These are phyloP conservation scores for Luffa acutangula DNA, from an alignment of 306 rosid species.

Conservation along the genomic window DNA sequence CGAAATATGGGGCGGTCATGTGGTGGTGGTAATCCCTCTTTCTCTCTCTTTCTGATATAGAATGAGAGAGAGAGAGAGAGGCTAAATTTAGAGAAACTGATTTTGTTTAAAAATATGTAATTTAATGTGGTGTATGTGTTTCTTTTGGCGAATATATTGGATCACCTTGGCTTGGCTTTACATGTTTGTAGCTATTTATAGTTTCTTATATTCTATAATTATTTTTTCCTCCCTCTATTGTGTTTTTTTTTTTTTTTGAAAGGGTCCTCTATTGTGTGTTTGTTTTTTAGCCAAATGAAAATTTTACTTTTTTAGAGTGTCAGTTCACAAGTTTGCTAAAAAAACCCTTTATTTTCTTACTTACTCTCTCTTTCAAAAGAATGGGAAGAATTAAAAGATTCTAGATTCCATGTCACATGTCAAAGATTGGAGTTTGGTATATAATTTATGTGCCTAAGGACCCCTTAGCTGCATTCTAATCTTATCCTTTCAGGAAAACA, in stretches of 20 bases:
- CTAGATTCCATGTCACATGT: not conserved
- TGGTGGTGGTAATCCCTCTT: not conserved
- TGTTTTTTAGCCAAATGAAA: not conserved
- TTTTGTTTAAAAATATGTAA: not conserved
- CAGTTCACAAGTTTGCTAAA: not conserved
- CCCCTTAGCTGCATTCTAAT: not conserved
- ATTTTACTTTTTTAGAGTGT: not conserved
- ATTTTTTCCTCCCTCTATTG: not conserved
- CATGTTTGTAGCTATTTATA: not conserved
- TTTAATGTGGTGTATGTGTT: not conserved
- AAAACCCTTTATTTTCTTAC: not conserved
- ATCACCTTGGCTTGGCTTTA: constrained; percentile 10
- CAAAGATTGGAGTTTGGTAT: not conserved
- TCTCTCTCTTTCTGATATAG: not conserved
- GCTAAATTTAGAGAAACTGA: not conserved
- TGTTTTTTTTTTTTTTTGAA: not conserved
- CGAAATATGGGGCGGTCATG: not conserved
- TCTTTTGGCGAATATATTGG: not conserved
- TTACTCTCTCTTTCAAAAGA: not conserved
- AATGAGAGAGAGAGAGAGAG: not conserved
- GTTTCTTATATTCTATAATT: not conserved
- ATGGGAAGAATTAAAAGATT: not conserved
- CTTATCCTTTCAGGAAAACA: not conserved
- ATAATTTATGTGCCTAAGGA: not conserved
- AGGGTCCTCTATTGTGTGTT: not conserved